Conservation (phyloP, 1,139 yeast genomes). For the Arxiozyma slooffiae region DNA sequence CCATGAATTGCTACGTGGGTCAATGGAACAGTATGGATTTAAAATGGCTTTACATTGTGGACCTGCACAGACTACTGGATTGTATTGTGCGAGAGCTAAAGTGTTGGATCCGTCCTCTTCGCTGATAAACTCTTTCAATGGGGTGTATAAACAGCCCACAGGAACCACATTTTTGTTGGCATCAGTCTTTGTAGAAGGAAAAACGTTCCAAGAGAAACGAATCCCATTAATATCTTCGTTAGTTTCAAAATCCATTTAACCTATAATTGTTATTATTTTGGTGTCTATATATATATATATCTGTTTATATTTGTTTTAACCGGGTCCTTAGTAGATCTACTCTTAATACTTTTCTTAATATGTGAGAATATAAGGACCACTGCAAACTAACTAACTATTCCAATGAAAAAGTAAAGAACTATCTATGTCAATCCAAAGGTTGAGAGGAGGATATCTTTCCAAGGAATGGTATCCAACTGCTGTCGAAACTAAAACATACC, state of each 20-base stretch:
- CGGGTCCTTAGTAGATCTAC: too few relatives aligned
- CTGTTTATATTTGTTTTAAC: not conserved
- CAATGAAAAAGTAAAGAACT: too few relatives aligned
- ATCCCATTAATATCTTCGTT: slow-evolving; percentile 85
- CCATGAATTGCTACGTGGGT: slow-evolving; percentile 77
- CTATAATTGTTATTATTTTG: not conserved
- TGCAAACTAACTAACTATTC: too few relatives aligned
- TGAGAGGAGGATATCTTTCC: too few relatives aligned
- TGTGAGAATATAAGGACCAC: too few relatives aligned
- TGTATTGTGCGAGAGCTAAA: slow-evolving; percentile 73
- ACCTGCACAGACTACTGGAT: slow-evolving; percentile 76
- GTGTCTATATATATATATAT: not conserved
- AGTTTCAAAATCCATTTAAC: slow-evolving; percentile 59
- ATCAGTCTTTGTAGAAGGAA: slow-evolving; percentile 84
- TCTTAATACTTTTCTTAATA: too few relatives aligned
- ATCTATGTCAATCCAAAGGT: too few relatives aligned
- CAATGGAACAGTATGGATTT: slow-evolving; percentile 83
- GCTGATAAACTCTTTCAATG: slow-evolving; percentile 70
- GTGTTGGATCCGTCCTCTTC: slow-evolving; percentile 3
- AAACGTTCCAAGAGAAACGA: slow-evolving; percentile 80
- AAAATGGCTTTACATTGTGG: slow-evolving; percentile 75
- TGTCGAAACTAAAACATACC: too few relatives aligned
- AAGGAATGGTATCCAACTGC: too few relatives aligned
- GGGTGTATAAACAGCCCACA: slow-evolving; percentile 88
- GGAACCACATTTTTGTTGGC: slow-evolving; percentile 92